These are phyloP conservation scores for Coriolopsis trogii DNA, from an alignment of 1,284 basidiomycete species.

Conservation along the genomic window DNA sequence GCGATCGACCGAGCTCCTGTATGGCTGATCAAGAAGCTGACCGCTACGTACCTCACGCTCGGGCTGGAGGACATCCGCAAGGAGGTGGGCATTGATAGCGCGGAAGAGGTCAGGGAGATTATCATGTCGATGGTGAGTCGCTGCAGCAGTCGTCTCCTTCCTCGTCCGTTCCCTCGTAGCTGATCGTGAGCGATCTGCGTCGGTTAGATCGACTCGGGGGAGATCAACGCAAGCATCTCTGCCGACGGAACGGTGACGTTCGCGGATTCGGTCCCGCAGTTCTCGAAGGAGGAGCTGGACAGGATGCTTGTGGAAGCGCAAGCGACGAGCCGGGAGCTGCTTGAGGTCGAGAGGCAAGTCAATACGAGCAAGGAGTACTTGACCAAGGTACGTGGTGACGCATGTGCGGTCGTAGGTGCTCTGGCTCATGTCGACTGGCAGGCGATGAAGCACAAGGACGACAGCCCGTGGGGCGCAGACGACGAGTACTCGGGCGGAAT, in stretches of 20 bases:
- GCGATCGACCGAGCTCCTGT: conserved; percentile 68
- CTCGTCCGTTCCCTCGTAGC: not conserved
- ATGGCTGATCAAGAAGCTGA: conserved; percentile 78
- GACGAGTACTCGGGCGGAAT: conserved; percentile 29
- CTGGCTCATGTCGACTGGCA: conserved; percentile 6
- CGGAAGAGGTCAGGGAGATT: conserved; percentile 58
- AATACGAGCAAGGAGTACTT: conserved; percentile 68
- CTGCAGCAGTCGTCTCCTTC: too few species aligned
- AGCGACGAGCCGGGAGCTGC: conserved; percentile 53
- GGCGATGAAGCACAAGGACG: conserved; percentile 36
- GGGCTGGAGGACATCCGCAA: conserved; percentile 69
- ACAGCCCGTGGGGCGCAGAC: conserved; percentile 28
- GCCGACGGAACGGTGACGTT: conserved; percentile 73
- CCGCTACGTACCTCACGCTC: conserved; percentile 77
- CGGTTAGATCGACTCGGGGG: conserved; percentile 69
- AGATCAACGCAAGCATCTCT: conserved; percentile 68
- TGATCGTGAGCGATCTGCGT: not conserved
- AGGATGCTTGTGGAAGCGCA: conserved; percentile 62
- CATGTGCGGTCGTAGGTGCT: not conserved
- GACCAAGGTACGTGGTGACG: conserved; percentile 50
- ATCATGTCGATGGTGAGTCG: conserved; percentile 76
- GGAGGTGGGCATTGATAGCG: conserved; percentile 56
- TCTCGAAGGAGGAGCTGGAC: conserved; percentile 70
- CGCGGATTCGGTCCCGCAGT: conserved; percentile 59
- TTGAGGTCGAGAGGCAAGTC: conserved; percentile 57